Evolutionary conservation across 2,329 filamentous ascomycete species (phyloP), one percentile per base, ranked within the genome.

Genomic region (Epichloe festucae): DNA sequence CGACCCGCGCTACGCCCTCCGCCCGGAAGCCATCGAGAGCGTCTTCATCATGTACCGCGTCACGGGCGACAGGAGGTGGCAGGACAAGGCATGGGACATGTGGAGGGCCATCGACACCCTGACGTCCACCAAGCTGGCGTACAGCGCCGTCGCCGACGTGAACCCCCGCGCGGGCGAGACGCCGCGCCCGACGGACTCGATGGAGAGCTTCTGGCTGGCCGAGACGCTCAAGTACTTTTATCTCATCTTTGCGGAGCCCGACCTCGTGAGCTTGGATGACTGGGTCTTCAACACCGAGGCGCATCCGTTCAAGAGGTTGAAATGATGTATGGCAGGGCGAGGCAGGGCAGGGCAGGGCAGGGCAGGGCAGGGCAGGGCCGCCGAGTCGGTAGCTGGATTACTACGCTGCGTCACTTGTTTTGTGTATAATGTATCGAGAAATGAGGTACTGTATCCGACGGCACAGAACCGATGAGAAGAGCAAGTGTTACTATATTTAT

Each of bases 151-250:
- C 4, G 56, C 63, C 49, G 70, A 75, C 45, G 69, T 70, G 5
- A 59, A 59, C 1, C 59, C 5, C 58, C 0, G 1, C 6, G 17
- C 6, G 15, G 56, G 53, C 1, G 63, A 64, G 17, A 57, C 62
- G 48, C 61, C 66, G 1, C 55, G 70, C 43, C 66, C 68, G 53
- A 64, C 69, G 38, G 82, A 88, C 59, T 76, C 75, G n/a, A 83
- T 84, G 79, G 79, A 87, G 67, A 63, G 62, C 53, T 87, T 87
- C 61, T 89, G 84, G 82, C 70, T 84, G 58, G 79, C 79, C 0
- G 84, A 88, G 69, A 89, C 84, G 31, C 67, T 88, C 54, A 88
- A 88, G 67, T 88, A 88, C 55, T 87, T 87, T 49, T 89, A 84
- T 56, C 62, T 88, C 42, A 74, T 87, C 27, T 89, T 87, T 59